Evolutionary conservation across 805 yeast genomes (phyloP), one percentile per base, ranked within the genome.

Genomic region (Kodamaea sagamina): DNA sequence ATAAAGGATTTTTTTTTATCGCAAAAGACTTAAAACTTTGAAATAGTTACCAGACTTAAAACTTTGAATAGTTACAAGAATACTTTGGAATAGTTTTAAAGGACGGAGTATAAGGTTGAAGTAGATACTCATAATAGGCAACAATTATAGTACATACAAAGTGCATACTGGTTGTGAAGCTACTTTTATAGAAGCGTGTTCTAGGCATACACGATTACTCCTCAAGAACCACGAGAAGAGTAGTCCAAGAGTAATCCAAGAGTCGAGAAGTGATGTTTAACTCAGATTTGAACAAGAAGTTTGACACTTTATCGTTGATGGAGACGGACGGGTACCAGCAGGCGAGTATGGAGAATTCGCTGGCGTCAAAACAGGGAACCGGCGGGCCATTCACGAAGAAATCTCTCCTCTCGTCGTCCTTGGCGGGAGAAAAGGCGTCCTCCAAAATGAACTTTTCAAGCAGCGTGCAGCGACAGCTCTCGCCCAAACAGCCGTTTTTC

Each of bases 321-420:
- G 44, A 39, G 29, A 31, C 19, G 7, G 41, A 36, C 4, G 35
- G 21, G 16, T 13, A 22, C 21, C n/a, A 27, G 15, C 12, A 17
- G 31, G 19, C 24, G 22, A 5, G 21, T 6, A 22, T 15, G 3
- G 39, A 6, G 11, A 24, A 28, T 35, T 9, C 19, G 4, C 25
- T n/a, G 6, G 38, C 26, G 19, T 12, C 11, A n/a, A 16, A 15
- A 11, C 26, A n/a, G 17, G 28, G 28, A 22, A 22, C 38, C 7
- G 18, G 19, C 10, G 28, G 38, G 18, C 27, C 28, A 24, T 21
- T 3, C 16, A 13, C 49, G 2, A 43, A 44, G 25, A 49, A 48
- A 16, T 60, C 65, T 28, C 53, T 62, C 7, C 57, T 63, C 25
- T 57, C 65, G 11, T 47, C 56, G 22, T 58, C 66, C 4, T 47